phyloP scores from a whole-genome alignment of 805 yeast species.

The Grigorovia humatica region DNA sequence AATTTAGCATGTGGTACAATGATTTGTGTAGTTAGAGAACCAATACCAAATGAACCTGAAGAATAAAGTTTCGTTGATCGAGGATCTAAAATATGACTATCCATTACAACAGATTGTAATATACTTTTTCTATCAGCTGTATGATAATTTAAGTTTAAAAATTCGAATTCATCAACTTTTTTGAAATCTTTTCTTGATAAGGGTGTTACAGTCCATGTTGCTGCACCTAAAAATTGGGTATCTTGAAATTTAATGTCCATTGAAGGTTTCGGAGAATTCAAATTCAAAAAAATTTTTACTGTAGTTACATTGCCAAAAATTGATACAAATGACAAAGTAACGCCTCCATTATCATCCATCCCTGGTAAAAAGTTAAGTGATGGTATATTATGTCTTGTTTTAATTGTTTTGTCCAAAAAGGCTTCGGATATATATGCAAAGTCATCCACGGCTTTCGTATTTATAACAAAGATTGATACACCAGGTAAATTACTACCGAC shows the following conservation, averaged over 20 bases:
- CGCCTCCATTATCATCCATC: constrained; percentile 6
- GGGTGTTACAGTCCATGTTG: constrained; percentile 13
- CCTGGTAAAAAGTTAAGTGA: constrained; percentile 11
- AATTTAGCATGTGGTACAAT: constrained; percentile 18
- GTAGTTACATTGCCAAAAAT: constrained; percentile 16
- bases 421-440: not conserved
- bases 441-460: too few species aligned
- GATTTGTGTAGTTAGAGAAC: constrained; percentile 19
- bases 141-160: constrained; percentile 16
- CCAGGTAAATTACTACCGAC: constrained; percentile 18
- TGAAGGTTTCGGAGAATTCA: not conserved
- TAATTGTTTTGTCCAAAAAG: not conserved
- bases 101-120: constrained; percentile 12
- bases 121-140: constrained; percentile 9
- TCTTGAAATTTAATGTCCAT: constrained; percentile 7
- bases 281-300: constrained; percentile 6
- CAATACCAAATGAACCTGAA: constrained; percentile 20
- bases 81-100: constrained; percentile 11
- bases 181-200: constrained; percentile 12
- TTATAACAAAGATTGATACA: constrained; percentile 8
- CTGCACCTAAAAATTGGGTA: constrained; percentile 14
- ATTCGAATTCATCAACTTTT: constrained; percentile 15
- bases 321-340: constrained; percentile 11
- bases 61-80: constrained; percentile 8
- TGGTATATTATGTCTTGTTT: constrained; percentile 14